Evolutionary conservation across 2,329 filamentous ascomycete genomes (phyloP).

Genomic region (Metarhizium sp.): DNA sequence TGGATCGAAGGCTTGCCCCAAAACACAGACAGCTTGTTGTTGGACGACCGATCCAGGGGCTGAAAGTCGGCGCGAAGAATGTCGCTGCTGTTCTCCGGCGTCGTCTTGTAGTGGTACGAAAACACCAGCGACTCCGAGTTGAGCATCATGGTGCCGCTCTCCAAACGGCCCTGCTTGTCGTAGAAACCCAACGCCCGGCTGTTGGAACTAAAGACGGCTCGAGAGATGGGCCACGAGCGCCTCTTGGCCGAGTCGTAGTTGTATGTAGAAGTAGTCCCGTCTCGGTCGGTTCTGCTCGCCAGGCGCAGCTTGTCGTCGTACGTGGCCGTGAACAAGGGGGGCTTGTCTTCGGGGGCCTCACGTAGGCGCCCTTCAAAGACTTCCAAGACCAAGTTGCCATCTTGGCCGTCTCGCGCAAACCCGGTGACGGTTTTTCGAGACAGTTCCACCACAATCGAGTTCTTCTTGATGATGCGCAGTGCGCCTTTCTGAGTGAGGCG

Average conservation of each 20-base stretch:
- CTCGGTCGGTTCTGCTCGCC: conserved; percentile 12
- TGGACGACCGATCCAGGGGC: conserved; percentile 9
- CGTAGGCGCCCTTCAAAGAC: conserved; percentile 18
- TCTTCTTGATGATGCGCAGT: conserved; percentile 16
- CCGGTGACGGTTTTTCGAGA: neutral
- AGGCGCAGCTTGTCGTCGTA: conserved; percentile 21
- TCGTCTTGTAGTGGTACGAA: conserved; percentile 24
- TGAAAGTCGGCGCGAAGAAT: conserved; percentile 23
- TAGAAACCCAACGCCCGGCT: neutral
- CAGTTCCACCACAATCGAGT: conserved; percentile 1
- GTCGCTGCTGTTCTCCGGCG: conserved; percentile 21
- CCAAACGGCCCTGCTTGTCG: neutral
- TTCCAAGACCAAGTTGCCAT: conserved; percentile 14
- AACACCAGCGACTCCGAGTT: conserved; percentile 21
- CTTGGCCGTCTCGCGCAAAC: neutral
- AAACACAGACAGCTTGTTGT: conserved; percentile 22
- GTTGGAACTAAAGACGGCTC: neutral
- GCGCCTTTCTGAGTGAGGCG: conserved; percentile 23
- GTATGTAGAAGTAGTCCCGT: conserved; percentile 15
- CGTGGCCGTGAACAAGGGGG: conserved; percentile 15
- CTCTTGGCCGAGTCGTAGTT: conserved; percentile 12
- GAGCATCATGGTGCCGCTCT: conserved; percentile 17
- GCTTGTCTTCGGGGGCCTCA: conserved; percentile 11
- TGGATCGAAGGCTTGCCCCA: conserved; percentile 22
- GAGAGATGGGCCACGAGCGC: neutral